A percentile compares a stretch with the other conserved stretches of the same genome.
Evolutionary conservation across 1,284 basidiomycete genomes (phyloP).

Genomic region (Moniliophthora roreri): DNA sequence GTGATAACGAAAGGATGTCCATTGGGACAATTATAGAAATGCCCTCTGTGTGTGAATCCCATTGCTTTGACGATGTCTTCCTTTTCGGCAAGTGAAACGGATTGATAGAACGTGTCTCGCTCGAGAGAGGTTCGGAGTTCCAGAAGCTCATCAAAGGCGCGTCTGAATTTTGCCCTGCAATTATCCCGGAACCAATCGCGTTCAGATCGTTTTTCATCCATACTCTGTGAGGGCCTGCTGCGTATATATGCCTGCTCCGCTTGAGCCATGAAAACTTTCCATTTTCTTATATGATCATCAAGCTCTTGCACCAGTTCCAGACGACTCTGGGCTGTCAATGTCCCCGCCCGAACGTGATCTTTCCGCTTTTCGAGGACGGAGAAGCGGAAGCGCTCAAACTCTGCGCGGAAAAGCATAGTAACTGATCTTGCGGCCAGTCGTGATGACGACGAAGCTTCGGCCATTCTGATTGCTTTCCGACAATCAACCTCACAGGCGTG

Average conservation of each 20-base stretch:
- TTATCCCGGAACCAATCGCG: constrained; percentile 35
- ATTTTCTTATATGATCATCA: background rate
- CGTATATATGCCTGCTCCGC: constrained; percentile 7
- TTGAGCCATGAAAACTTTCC: background rate
- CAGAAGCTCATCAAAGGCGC: constrained; percentile 37
- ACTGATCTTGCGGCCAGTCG: constrained; percentile 30
- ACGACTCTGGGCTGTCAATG: background rate
- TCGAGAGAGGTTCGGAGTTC: constrained; percentile 30
- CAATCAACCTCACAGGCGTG: constrained; percentile 41
- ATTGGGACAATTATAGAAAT: constrained; percentile 46
- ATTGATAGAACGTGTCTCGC: constrained; percentile 36
- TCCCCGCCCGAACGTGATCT: background rate
- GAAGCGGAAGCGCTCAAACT: constrained; percentile 13
- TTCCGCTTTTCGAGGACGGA: constrained; percentile 6
- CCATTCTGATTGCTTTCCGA: constrained; percentile 34
- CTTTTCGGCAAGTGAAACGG: constrained; percentile 43
- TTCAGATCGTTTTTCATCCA: constrained; percentile 23
- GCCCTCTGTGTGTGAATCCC: constrained; percentile 39
- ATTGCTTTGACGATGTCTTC: constrained; percentile 42
- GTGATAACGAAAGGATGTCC: constrained; percentile 50
- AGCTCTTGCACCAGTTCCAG: background rate
- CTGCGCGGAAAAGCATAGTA: constrained; percentile 1
- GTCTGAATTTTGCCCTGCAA: constrained; percentile 28
- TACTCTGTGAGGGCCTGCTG: constrained; percentile 22
- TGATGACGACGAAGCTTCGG: constrained; percentile 34